These are phyloP conservation scores for Xylariales sp. DNA, from an alignment of 2,329 filamentous ascomycete species.

Conservation along the genomic window DNA sequence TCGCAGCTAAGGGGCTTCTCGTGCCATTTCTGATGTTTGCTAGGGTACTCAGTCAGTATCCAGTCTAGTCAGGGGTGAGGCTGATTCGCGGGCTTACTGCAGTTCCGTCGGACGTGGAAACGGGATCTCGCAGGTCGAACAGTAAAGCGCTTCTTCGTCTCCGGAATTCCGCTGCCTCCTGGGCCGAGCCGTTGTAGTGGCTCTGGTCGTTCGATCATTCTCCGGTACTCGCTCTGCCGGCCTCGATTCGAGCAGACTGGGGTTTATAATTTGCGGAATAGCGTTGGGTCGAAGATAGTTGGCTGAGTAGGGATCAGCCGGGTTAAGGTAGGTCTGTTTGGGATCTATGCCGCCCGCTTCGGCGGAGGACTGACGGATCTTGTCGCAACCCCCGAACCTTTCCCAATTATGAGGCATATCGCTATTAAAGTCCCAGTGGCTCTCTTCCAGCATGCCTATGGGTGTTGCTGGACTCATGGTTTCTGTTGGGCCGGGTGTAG, in stretches of 20 bases:
- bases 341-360: too few species aligned
- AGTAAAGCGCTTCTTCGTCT: neutral
- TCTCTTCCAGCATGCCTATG: neutral
- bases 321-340: too few species aligned
- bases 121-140: neutral
- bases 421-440: too few species aligned
- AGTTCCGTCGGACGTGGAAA: neutral
- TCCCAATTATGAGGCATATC: too few species aligned
- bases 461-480: neutral
- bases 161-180: neutral
- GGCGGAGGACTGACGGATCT: too few species aligned
- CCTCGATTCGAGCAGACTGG: too few species aligned
- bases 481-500: neutral
- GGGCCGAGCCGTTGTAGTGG: neutral
- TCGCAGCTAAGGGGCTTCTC: neutral
- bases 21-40: conserved; percentile 2
- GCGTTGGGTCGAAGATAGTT: too few species aligned
- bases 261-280: too few species aligned
- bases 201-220: neutral
- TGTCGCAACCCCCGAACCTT: too few species aligned
- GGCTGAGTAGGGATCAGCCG: too few species aligned
- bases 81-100: neutral
- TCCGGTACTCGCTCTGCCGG: too few species aligned
- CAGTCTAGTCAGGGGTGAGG: neutral
- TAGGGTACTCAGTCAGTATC: neutral